Evolutionary conservation across 768 basidiomycete species (phyloP).

Genomic region (Epithele typhae): DNA sequence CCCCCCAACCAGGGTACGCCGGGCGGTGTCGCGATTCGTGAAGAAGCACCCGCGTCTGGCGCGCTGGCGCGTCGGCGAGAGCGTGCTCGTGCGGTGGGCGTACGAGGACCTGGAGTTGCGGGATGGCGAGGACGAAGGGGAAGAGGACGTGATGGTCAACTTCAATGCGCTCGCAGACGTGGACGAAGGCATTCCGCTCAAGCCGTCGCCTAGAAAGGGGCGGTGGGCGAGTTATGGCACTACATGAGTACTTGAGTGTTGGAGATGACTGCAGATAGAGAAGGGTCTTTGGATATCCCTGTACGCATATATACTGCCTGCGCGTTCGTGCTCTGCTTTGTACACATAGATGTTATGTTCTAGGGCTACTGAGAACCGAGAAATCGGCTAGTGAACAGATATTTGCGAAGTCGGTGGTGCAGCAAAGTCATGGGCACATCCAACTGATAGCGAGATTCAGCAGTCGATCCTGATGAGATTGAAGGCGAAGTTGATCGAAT

Average conservation of each 20-base stretch:
- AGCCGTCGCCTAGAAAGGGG: constrained; percentile 27
- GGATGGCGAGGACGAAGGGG: constrained; percentile 22
- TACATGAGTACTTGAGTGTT: no score
- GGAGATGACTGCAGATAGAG: no score
- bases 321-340: no score
- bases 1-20: constrained; percentile 22
- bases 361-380: no score
- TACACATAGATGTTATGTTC: no score
- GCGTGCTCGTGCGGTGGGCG: constrained; percentile 42
- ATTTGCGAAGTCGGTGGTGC: no score
- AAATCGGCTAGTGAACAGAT: no score
- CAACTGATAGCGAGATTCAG: no score
- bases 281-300: no score
- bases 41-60: constrained; percentile 21
- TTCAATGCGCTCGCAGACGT: constrained; percentile 15
- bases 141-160: constrained; percentile 45
- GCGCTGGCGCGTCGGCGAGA: constrained; percentile 36
- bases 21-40: constrained; percentile 13
- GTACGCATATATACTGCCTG: no score
- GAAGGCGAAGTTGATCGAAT: neutral
- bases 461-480: no score
- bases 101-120: constrained; percentile 38
- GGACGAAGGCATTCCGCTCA: constrained; percentile 43
- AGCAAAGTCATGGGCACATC: no score
- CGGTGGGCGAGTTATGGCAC: constrained; percentile 16